Evolutionary conservation across 768 basidiomycete genomes (phyloP).

Genomic region (Naganishia vaughanmartiniae): DNA sequence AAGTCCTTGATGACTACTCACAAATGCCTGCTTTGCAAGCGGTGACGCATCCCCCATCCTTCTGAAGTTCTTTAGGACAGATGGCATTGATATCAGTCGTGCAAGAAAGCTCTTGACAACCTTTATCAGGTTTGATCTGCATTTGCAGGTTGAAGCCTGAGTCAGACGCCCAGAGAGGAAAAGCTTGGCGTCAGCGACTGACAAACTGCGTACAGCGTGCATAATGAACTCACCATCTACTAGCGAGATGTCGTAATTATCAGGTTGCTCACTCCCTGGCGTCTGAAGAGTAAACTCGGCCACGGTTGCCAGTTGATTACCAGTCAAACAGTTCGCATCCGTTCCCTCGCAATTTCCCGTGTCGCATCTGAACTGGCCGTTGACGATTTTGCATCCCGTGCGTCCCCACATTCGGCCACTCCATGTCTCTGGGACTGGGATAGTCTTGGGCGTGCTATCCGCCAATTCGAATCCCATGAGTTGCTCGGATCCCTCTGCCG

Average conservation of each 20-base stretch:
- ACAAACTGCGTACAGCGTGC: not conserved
- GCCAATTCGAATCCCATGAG: not conserved
- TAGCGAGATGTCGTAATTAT: conserved; percentile 11
- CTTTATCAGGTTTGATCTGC: not conserved
- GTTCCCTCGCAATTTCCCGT: conserved; percentile 1
- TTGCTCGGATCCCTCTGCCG: not conserved
- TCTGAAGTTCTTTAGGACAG: not conserved
- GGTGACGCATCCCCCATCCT: not conserved
- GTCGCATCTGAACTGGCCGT: not conserved
- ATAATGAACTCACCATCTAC: conserved; percentile 2
- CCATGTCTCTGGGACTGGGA: not conserved
- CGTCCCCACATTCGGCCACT: not conserved
- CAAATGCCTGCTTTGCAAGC: not conserved
- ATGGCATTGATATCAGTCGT: not conserved
- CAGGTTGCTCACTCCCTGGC: not conserved
- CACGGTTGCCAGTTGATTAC: not conserved
- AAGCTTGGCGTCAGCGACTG: not conserved
- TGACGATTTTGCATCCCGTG: not conserved
- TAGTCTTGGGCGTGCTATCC: no score
- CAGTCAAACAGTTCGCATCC: not conserved
- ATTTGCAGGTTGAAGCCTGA: conserved; percentile 18
- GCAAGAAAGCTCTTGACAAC: not conserved
- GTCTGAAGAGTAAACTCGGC: not conserved
- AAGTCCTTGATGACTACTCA: not conserved
- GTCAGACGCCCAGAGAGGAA: not conserved